Evolutionary conservation across 2,329 filamentous ascomycete genomes (phyloP), one percentile per base, ranked within the genome.

Genomic region (Alternaria gansuensis): DNA sequence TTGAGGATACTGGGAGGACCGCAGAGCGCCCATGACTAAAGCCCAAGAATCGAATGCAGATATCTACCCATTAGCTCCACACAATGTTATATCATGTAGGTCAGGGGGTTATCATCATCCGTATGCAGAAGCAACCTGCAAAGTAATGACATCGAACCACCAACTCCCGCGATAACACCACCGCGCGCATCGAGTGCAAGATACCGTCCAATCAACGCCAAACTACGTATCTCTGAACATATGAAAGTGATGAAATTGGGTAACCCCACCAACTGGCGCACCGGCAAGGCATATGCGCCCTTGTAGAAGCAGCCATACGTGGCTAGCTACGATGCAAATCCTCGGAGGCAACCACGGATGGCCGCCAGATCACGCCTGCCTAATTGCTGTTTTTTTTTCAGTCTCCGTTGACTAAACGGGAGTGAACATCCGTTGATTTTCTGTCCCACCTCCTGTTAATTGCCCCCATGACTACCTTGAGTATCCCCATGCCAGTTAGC

Each of bases 391-490:
- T 17, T 17, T 17, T 17, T 17, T 17, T 17, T 17, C 17, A 17
- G 2, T 17, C 17, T 17, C 17, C 17, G 17, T 17, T 17, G 17
- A 17, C 17, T 17, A 17, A 17, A 17, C 2, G 17, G 17, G 17
- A 17, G 17, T 17, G 17, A 17, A 17, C 17, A 17, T 17, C 17
- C 17, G 17, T 17, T 17, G 17, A 17, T 17, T 64, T 73, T 59
- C 78, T 81, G 26, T 92, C 90, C 52, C 90, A 79, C 57, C 84
- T 80, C 69, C 86, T 83, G 65, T 92, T 86, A 8, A 97, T 90
- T 0, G 88, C 86, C 3, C 93, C 93, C 4, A 97, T 82, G 0
- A 96, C 90, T 3, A 59, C 68, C 79, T 97, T 98, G 60, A 97
- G 78, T 41, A 97, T 89, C 0, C 85, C 87, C 2, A 91, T 86